phyloP scores from a whole-genome alignment of 352 stramenopile species.

The Pythium dissimile region DNA sequence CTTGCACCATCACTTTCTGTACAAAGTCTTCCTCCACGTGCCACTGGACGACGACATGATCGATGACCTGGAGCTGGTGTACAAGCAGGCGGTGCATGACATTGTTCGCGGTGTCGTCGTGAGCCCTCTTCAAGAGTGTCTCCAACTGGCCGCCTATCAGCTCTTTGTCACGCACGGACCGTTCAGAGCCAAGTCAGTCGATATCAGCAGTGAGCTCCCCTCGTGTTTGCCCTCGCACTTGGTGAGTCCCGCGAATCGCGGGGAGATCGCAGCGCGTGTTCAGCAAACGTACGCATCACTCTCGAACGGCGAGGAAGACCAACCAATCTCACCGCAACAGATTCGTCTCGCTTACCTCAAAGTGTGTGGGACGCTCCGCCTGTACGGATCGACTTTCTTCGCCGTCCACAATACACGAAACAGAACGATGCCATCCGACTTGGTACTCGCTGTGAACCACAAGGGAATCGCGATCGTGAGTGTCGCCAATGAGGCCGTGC shows the following conservation, averaged over 20 bases:
- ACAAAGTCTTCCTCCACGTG: constrained; percentile 77
- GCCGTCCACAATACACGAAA: constrained; percentile 48
- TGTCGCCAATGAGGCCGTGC: constrained; percentile 47
- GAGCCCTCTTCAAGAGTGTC: constrained; percentile 47
- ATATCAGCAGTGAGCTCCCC: constrained; percentile 24
- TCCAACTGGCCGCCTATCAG: constrained; percentile 65
- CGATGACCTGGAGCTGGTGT: constrained; percentile 54
- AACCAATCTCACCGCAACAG: constrained; percentile 25
- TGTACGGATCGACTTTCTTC: constrained; percentile 77
- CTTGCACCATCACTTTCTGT: constrained; percentile 36
- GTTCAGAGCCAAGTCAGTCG: constrained; percentile 6
- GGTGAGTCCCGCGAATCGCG: constrained; percentile 43
- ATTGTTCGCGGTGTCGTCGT: constrained; percentile 50
- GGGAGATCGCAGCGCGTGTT: constrained; percentile 28
- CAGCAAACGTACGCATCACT: constrained; percentile 35
- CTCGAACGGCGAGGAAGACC: background rate
- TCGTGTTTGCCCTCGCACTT: constrained; percentile 34
- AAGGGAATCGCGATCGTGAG: constrained; percentile 64
- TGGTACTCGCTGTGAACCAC: constrained; percentile 63
- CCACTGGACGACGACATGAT: constrained; percentile 57
- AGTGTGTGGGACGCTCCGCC: constrained; percentile 49
- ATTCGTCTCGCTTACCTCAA: constrained; percentile 56
- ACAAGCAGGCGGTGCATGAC: constrained; percentile 74
- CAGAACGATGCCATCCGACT: constrained; percentile 37
- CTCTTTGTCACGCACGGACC: constrained; percentile 45